Conservation (phyloP, 108 stramenopile species). For the Cyclostephanos invisitatus region DNA sequence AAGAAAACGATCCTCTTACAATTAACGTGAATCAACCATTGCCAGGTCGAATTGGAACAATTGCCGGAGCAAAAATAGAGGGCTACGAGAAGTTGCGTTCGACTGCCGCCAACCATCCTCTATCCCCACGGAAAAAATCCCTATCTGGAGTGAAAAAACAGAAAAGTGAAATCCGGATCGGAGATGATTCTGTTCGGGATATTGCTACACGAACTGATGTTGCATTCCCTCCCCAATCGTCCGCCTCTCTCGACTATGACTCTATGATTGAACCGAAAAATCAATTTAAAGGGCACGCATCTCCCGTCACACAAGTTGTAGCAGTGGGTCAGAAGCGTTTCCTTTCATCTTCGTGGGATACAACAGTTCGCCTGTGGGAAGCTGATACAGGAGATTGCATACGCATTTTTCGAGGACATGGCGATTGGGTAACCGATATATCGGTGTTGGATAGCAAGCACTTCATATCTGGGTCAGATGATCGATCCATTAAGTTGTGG, state of each 20-base stretch:
- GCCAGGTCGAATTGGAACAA: constrained; percentile 12
- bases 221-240: neutral
- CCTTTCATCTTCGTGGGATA: constrained; percentile 41
- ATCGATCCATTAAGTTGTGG: constrained; percentile 40
- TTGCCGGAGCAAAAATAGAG: neutral
- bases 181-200: neutral
- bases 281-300: constrained; percentile 35
- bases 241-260: neutral
- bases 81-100: neutral
- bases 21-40: neutral
- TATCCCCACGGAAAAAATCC: constrained; percentile 5
- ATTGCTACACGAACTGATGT: neutral
- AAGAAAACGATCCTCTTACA: neutral
- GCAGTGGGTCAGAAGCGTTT: constrained; percentile 20
- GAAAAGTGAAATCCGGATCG: neutral
- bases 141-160: neutral
- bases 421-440: constrained; percentile 35
- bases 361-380: constrained; percentile 36
- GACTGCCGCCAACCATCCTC: neutral
- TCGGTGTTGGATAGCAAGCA: constrained; percentile 5
- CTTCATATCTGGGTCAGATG: constrained; percentile 33
- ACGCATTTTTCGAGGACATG: constrained; percentile 30
- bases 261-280: constrained; percentile 15
- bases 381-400: constrained; percentile 26
- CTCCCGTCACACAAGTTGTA: constrained; percentile 34